Base-by-base conservation (phyloP, 2,329 filamentous ascomycete genomes). In the Fusarium coicis region DNA sequence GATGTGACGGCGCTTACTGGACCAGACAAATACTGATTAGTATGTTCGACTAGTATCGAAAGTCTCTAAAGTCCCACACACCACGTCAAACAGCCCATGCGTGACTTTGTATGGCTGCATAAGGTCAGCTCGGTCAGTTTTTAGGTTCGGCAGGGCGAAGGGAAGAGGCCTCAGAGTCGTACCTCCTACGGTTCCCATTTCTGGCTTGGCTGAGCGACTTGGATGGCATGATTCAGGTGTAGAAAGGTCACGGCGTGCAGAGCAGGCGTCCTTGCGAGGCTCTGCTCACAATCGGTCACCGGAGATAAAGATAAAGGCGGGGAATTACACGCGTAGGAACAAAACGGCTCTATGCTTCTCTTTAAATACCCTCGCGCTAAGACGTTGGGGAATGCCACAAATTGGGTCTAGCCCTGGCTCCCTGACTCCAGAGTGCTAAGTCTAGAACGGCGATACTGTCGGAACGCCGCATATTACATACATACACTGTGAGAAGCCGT, bases 21-120 rank as follows among this genome's bases (percentile, higher is more conserved):
- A 61, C 34, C 44, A 52, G 44, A 56, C 23, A 57, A 66, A 50
- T 23, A 62, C 32, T 42, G 14, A 32, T 71, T 58, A 71, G 68
- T 50, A 56, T 28, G 10, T 28, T 46, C 43, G 53, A 49, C 49
- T 68, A 47, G 14, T 46, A 66, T 60, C 60, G 42, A 39, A 30
- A 23, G 16, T 28, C 16, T 40, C 21, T 28, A 7, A 5, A 23
- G 37, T 66, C 44, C 37, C 52, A 72, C 68, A 55, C 36, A 71
- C 68, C 68, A 71, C 4, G 68, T 71, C 47, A 72, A 67, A 23
- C 68, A 71, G 10, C 68, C 68, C 37, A 62, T 68, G 16, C 68
- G 68, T 12, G 68, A 72, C 28, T 71, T 71, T 32, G 68, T 71
- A 40, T 71, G 68, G 50, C 68, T 69, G 26, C 7, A 32, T 30